Conservation (phyloP, 176 grass and related monocot species). For the Avena eriantha region DNA sequence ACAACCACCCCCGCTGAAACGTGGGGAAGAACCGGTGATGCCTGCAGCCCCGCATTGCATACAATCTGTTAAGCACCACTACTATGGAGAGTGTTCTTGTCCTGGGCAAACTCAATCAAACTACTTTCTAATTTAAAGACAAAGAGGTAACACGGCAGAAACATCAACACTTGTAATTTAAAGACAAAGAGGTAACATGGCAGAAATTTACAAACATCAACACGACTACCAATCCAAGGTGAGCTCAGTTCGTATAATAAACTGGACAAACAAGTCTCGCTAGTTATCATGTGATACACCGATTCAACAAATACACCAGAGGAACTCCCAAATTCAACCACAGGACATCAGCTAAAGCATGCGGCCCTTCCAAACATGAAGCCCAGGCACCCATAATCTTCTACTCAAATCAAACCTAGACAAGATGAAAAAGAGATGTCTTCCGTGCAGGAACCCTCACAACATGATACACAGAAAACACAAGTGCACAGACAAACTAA, state of each 20-base stretch:
- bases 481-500: constrained; percentile 42
- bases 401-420: constrained; percentile 43
- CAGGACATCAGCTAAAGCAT: neutral
- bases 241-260: constrained; percentile 2
- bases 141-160: neutral
- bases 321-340: neutral
- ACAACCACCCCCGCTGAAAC: neutral
- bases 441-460: neutral
- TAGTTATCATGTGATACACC: constrained; percentile 32
- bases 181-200: neutral
- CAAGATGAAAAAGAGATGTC: constrained; percentile 30
- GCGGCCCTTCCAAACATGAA: neutral
- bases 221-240: neutral
- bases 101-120: neutral
- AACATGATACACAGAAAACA: constrained; percentile 28
- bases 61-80: neutral
- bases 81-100: neutral
- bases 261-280: constrained; percentile 3
- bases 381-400: constrained; percentile 37
- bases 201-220: constrained; percentile 14
- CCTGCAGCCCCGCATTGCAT: neutral
- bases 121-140: neutral
- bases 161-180: neutral
- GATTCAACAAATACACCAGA: neutral
- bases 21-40: neutral